Evolutionary conservation across 192 early-diverging fungal species (phyloP).

Genomic region (Coemansia sp.): DNA sequence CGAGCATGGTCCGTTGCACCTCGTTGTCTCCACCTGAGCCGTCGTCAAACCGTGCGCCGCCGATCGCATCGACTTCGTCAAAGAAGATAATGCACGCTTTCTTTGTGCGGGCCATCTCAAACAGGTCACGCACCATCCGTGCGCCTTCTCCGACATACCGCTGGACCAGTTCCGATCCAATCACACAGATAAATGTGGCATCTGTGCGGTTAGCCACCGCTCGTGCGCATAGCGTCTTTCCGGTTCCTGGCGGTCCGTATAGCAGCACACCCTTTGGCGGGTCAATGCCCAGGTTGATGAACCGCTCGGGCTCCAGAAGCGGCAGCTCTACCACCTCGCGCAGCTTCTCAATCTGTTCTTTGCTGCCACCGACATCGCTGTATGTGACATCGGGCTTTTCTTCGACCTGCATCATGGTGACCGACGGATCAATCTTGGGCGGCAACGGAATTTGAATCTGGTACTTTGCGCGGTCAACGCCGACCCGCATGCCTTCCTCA

Average conservation of each 20-base stretch:
- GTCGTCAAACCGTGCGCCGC: constrained; percentile 96
- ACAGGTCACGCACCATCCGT: constrained; percentile 98
- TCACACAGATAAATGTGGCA: constrained; percentile 99
- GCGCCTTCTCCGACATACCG: constrained; percentile 99
- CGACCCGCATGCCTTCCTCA: constrained; percentile 98
- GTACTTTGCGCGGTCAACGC: constrained; percentile 97
- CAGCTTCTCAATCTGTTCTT: constrained; percentile 99
- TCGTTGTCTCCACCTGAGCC: constrained; percentile 99
- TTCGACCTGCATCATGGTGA: constrained; percentile 99
- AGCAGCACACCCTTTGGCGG: constrained; percentile 98
- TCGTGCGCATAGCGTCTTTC: constrained; percentile 96
- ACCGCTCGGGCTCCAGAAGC: constrained; percentile 92
- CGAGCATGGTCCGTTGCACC: constrained; percentile 99
- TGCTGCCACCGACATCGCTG: constrained; percentile 98
- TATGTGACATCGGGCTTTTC: constrained; percentile 99
- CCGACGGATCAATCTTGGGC: constrained; percentile 97
- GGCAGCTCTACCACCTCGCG: constrained; percentile 99
- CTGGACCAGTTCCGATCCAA: constrained; percentile 99
- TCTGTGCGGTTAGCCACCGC: constrained; percentile 99
- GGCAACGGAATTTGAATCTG: constrained; percentile 99
- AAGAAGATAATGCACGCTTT: constrained; percentile 99
- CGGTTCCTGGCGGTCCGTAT: constrained; percentile 95
- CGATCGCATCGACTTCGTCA: constrained; percentile 99
- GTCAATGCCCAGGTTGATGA: constrained; percentile 97
- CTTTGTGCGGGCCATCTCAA: constrained; percentile 99